Base-by-base conservation (phyloP, 2,329 filamentous ascomycete species). In the Exophiala viscosa region DNA sequence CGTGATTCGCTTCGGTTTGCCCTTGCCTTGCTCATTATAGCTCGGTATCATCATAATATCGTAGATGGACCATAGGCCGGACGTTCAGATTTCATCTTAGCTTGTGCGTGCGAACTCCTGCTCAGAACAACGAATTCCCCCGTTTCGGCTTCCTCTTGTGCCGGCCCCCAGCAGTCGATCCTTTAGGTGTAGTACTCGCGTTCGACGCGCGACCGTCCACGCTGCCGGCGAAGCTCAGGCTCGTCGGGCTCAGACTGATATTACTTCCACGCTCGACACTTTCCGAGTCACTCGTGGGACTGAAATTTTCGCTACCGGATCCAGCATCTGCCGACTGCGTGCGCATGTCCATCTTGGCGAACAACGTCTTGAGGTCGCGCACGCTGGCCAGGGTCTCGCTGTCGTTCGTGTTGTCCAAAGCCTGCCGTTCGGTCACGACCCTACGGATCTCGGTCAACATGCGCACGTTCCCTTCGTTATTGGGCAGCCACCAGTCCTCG, bases 401-500 rank as follows among this genome's bases (percentile, higher is more conserved):
- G 20, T 34, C 35, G 13, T 38, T 48, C 15, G 45, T 74, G 69
- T 54, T 75, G 67, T 59, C 80, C 74, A 48, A 71, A 14, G 81
- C 45, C 46, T 59, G 48, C 17, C 89, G 82, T 59, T 93, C 88
- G 62, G 88, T 84, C 23, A 90, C 88, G 70, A 96, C 91, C 38
- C 83, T 80, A 15, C 91, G 86, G 56, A 96, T 84, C 48, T 81
- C 86, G 46, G 84, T 85, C 48, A 96, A 77, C 38, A 95, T 81
- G 0, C 82, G 80, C 9, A 82, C 85, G 63, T 87, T 87, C 1
- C 82, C 83, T 72, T 92, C 87, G 57, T 89, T 82, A 67, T 93
- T 81, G 2, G 90, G 88, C 2, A 96, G 79, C 93, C 93, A 99
- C 89, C 90, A 96, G 52, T 85, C 78, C 40, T 82, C 81, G 48